Evolutionary conservation across 345 rosid species (phyloP).

Genomic region (Gossypium herbaceum): DNA sequence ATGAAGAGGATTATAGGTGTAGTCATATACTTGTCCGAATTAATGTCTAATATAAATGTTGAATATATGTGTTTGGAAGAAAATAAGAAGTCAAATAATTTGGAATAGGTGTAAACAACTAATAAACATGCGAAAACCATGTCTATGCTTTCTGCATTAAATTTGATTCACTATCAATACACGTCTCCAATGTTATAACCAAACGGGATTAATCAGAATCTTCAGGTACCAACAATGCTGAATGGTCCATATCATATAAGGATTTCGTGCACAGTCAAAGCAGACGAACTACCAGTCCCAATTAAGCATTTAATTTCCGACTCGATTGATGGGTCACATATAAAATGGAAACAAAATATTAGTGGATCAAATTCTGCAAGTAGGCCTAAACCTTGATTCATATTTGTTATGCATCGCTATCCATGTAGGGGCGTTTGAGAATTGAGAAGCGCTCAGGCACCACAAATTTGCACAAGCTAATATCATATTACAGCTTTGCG

Average conservation of each 20-base stretch:
- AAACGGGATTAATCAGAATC: slow-evolving; percentile 16
- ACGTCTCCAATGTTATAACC: slow-evolving; percentile 16
- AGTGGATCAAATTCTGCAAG: slow-evolving; percentile 24
- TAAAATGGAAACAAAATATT: background rate
- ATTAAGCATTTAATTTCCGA: background rate
- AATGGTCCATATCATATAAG: slow-evolving; percentile 6
- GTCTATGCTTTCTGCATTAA: slow-evolving; percentile 1
- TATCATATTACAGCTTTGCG: background rate
- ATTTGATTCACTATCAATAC: slow-evolving; percentile 1
- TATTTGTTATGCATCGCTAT: slow-evolving; percentile 24
- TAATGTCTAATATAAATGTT: too few relatives aligned
- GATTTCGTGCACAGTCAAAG: slow-evolving; percentile 13
- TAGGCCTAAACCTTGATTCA: slow-evolving; percentile 6
- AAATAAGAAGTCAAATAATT: too few relatives aligned
- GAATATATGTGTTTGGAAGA: too few relatives aligned
- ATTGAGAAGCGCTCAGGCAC: background rate
- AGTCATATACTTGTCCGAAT: too few relatives aligned
- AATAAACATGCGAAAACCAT: background rate
- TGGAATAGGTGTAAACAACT: too few relatives aligned
- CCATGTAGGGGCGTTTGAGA: background rate
- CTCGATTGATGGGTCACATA: slow-evolving; percentile 25
- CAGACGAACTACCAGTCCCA: too few relatives aligned
- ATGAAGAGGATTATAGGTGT: too few relatives aligned
- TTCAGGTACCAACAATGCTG: slow-evolving; percentile 18
- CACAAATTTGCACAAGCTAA: slow-evolving; percentile 15